Percentiles rank a stretch among this genome's conserved stretches.
phyloP scores from a whole-genome alignment of 73 alveolate species.

The Tetrahymena elliotti region DNA sequence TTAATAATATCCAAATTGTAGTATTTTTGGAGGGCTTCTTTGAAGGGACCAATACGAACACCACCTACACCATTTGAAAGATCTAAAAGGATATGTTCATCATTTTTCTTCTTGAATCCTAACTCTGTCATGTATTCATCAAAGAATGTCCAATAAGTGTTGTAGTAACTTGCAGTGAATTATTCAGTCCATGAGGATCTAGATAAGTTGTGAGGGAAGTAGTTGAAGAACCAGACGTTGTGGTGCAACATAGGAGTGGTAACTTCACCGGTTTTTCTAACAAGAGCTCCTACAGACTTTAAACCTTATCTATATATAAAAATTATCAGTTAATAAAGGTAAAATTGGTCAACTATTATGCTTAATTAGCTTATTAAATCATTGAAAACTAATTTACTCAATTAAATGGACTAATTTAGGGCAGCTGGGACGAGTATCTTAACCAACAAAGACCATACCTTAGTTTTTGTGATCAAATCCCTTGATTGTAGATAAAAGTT shows the following conservation, averaged over 20 bases:
- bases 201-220: conserved; percentile 3
- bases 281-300: background rate
- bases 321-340: background rate
- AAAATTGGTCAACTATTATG: too few species aligned
- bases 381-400: background rate
- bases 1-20: conserved; percentile 47
- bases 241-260: background rate
- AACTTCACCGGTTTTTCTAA: background rate
- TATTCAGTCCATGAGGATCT: conserved; percentile 9
- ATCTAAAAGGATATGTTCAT: conserved; percentile 59
- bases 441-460: conserved; percentile 46
- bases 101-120: conserved; percentile 31
- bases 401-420: background rate
- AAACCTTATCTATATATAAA: background rate
- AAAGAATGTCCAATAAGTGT: conserved; percentile 35
- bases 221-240: conserved; percentile 20
- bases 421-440: conserved; percentile 64
- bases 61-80: conserved; percentile 91
- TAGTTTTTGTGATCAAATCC: conserved; percentile 33
- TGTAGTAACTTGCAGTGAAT: conserved; percentile 9
- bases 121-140: conserved; percentile 8
- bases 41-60: conserved; percentile 41
- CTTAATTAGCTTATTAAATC: too few species aligned
- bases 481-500: background rate
- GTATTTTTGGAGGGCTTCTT: conserved; percentile 13